A percentile compares a stretch with the other conserved stretches of the same genome.
Evolutionary conservation across 2,329 filamentous ascomycete genomes (phyloP).

Genomic region (Samsoniella hepiali): DNA sequence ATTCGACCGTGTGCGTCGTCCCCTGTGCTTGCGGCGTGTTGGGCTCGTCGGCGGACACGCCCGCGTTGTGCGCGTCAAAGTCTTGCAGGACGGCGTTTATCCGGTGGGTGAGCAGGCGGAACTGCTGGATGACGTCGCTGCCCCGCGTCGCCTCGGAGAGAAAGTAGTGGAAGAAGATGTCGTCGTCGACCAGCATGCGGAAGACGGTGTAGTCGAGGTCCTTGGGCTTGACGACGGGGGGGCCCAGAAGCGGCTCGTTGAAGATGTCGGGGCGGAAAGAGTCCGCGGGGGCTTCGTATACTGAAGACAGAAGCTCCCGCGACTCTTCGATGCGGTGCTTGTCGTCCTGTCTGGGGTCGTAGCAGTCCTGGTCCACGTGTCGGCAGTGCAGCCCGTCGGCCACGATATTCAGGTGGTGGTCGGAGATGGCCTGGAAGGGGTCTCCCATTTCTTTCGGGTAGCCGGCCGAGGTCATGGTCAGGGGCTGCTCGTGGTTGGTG

Average conservation of each 20-base stretch:
- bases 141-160: constrained; percentile 42
- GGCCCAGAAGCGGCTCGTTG: constrained; percentile 38
- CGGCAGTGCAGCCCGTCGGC: constrained; percentile 52
- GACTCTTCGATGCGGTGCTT: constrained; percentile 45
- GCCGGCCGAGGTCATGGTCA: constrained; percentile 43
- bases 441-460: constrained; percentile 46
- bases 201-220: constrained; percentile 52
- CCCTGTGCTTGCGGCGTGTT: not conserved
- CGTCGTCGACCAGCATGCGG: constrained; percentile 52
- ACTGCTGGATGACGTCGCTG: constrained; percentile 45
- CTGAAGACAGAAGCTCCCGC: constrained; percentile 48
- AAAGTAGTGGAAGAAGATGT: constrained; percentile 54
- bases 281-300: constrained; percentile 39
- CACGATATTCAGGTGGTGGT: constrained; percentile 50
- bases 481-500: constrained; percentile 31
- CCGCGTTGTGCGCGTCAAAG: constrained; percentile 35
- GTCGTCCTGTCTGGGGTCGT: constrained; percentile 31
- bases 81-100: constrained; percentile 45
- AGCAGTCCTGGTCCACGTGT: constrained; percentile 30
- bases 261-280: constrained; percentile 49
- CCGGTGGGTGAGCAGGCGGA: constrained; percentile 47
- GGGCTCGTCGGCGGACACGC: not conserved
- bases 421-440: constrained; percentile 47
- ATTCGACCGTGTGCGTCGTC: constrained; percentile 35
- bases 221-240: constrained; percentile 23